Percentiles rank a stretch among this genome's conserved stretches.
Evolutionary conservation across 176 grass and related monocot species (phyloP).

Genomic region (Carex kokanica): DNA sequence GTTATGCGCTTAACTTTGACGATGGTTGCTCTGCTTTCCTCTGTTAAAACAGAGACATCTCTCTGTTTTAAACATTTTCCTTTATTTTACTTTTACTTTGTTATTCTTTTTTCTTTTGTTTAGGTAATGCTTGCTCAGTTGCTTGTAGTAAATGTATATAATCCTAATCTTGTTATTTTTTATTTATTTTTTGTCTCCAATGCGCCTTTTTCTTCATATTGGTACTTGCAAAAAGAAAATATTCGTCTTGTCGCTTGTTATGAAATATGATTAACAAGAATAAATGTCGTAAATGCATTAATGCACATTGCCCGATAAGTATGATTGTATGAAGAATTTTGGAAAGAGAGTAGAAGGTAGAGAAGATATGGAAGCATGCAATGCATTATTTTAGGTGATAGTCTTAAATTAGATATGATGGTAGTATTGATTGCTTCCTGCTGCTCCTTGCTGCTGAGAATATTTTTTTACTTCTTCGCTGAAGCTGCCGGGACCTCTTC

Average conservation of each 20-base stretch:
- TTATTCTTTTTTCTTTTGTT: not conserved
- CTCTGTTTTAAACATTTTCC: not conserved
- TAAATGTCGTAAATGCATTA: not conserved
- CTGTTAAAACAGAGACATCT: not conserved
- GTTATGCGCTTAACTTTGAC: slow-evolving; percentile 55
- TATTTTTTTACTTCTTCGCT: too few species aligned
- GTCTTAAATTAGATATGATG: not conserved
- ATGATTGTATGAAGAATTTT: not conserved
- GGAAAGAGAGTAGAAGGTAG: not conserved
- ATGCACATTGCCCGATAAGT: not conserved
- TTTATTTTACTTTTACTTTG: not conserved
- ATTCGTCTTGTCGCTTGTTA: not conserved
- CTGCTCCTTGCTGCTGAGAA: not conserved
- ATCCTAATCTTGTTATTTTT: not conserved
- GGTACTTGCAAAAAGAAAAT: too few species aligned
- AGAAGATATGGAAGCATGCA: not conserved
- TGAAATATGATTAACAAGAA: not conserved
- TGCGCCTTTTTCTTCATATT: not conserved
- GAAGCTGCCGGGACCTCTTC: not conserved
- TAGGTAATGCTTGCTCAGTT: not conserved
- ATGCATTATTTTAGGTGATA: too few species aligned
- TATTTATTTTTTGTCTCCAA: not conserved
- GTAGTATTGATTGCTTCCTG: not conserved
- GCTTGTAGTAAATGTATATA: slow-evolving; percentile 27
- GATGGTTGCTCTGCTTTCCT: slow-evolving; percentile 37